Evolutionary conservation across 257 asterid species (phyloP).

Genomic region (Solanum okadae): DNA sequence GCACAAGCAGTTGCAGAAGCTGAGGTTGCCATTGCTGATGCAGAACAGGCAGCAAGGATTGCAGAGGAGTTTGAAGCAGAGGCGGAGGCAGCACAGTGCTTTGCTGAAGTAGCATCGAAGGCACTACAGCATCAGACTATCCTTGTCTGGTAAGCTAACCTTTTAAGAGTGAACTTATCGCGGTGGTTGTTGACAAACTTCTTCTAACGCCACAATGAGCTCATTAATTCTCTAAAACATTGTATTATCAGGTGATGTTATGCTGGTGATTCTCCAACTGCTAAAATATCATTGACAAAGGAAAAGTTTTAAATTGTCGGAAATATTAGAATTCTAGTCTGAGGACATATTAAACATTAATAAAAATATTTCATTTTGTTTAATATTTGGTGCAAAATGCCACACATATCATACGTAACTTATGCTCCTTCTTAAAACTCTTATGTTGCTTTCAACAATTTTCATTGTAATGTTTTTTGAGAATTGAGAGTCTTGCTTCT

Average conservation of each 20-base stretch:
- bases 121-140: conserved; percentile 46
- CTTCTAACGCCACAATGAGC: background rate
- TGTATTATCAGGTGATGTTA: background rate
- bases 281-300: background rate
- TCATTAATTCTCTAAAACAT: background rate
- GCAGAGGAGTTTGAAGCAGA: conserved; percentile 1
- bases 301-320: background rate
- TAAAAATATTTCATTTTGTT: background rate
- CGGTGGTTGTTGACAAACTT: background rate
- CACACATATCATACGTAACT: background rate
- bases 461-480: background rate
- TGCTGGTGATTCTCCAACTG: background rate
- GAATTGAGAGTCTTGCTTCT: background rate
- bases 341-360: too few relatives aligned
- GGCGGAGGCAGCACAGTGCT: conserved; percentile 48
- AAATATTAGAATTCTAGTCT: background rate
- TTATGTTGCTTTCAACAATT: background rate
- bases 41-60: background rate
- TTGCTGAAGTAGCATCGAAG: conserved; percentile 67
- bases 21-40: background rate
- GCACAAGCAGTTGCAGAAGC: conserved; percentile 2
- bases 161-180: background rate
- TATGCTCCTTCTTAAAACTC: background rate
- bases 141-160: conserved; percentile 47
- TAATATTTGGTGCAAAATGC: background rate